Evolutionary conservation across 2,329 filamentous ascomycete species (phyloP).

Genomic region (Paecilomyces formosus): DNA sequence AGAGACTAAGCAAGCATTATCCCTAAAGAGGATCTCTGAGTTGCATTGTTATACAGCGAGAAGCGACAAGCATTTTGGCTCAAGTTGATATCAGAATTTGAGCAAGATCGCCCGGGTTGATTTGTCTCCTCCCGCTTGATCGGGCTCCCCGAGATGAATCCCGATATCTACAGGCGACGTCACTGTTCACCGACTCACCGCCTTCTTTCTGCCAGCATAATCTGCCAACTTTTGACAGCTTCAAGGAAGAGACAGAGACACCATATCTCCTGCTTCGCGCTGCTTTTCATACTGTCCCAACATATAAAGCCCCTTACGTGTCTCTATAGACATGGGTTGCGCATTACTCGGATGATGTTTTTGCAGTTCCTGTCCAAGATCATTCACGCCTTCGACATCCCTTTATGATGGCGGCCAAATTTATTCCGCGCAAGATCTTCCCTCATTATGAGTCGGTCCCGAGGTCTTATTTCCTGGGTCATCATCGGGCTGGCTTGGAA

Average conservation of each 20-base stretch:
- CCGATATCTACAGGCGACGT: background rate
- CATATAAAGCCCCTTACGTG: background rate
- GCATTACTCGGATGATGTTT: background rate
- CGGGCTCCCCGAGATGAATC: background rate
- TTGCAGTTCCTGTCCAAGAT: background rate
- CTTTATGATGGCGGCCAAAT: constrained; percentile 34
- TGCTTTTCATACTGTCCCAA: background rate
- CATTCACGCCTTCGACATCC: background rate
- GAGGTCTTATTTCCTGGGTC: constrained; percentile 88
- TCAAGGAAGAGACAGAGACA: background rate
- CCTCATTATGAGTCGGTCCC: constrained; percentile 67
- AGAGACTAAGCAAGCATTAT: background rate
- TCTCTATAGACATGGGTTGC: background rate
- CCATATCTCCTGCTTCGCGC: background rate
- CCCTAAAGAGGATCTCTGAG: background rate
- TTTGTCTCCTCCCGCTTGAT: background rate
- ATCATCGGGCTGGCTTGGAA: constrained; percentile 73
- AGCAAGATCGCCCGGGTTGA: background rate
- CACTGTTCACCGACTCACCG: background rate
- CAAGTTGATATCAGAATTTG: background rate
- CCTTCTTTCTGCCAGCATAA: constrained; percentile 1
- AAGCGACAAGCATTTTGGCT: background rate
- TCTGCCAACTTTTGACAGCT: background rate
- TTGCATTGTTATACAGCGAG: background rate
- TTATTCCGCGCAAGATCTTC: constrained; percentile 69